Conservation (phyloP, 345 rosid genomes). For the Iberis pinnata region DNA sequence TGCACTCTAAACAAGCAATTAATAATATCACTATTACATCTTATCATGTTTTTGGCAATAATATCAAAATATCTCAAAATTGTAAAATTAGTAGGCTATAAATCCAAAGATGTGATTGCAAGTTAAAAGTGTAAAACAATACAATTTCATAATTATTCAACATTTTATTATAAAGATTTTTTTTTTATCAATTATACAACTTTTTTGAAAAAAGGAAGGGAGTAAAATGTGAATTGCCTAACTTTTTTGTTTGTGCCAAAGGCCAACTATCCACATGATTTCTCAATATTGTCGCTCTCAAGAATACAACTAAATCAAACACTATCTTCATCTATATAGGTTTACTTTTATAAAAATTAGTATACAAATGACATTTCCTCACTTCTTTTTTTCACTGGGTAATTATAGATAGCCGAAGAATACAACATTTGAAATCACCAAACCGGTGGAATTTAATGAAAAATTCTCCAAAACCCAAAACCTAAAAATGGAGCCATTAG, state of each 20-base stretch:
- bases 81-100: slow-evolving; percentile 14
- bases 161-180: neutral
- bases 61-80: neutral
- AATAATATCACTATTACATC: too few species aligned
- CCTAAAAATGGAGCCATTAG: too few species aligned
- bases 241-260: slow-evolving; percentile 19
- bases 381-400: too few species aligned
- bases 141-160: neutral
- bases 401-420: too few species aligned
- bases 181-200: too few species aligned
- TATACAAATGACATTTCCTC: neutral
- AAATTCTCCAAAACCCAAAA: too few species aligned
- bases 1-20: too few species aligned
- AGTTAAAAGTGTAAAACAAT: slow-evolving; percentile 6
- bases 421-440: too few species aligned
- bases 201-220: too few species aligned
- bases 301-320: slow-evolving; percentile 25
- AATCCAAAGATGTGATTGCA: slow-evolving; percentile 21
- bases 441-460: too few species aligned
- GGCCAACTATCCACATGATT: slow-evolving; percentile 31
- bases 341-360: neutral
- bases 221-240: slow-evolving; percentile 15
- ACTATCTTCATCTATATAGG: slow-evolving; percentile 16
- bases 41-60: too few species aligned
- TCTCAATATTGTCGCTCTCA: slow-evolving; percentile 27